phyloP scores from a whole-genome alignment of 1,284 basidiomycete genomes.

The Ceratobasidium sp. region DNA sequence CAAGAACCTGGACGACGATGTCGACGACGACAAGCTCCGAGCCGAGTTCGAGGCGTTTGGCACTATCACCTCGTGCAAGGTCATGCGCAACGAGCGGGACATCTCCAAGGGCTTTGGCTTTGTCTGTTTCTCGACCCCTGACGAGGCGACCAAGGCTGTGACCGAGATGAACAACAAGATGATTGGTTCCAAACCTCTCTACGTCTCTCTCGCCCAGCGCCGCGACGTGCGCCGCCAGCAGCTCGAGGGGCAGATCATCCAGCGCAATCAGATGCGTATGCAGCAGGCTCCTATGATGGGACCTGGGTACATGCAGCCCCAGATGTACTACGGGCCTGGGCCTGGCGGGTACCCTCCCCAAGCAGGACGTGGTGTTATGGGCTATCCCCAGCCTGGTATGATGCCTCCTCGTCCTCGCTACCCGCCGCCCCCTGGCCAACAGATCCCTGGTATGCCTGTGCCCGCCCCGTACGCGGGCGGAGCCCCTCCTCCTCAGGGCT shows the following conservation, averaged over 20 bases:
- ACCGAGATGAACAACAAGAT: constrained; percentile 99
- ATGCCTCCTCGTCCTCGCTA: constrained; percentile 88
- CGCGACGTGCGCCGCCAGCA: constrained; percentile 99
- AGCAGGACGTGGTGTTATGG: constrained; percentile 82
- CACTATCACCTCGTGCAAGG: constrained; percentile 97
- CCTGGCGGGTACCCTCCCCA: constrained; percentile 67
- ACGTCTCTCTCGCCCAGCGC: constrained; percentile 98
- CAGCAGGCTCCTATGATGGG: constrained; percentile 89
- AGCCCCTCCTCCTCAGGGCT: constrained; percentile 56
- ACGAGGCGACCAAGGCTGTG: constrained; percentile 99
- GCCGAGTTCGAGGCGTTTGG: constrained; percentile 97
- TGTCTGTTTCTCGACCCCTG: constrained; percentile 98
- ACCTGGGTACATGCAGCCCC: constrained; percentile 79
- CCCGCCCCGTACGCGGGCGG: constrained; percentile 74
- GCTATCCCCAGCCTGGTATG: constrained; percentile 70
- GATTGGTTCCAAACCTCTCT: constrained; percentile 98
- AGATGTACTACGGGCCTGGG: constrained; percentile 76
- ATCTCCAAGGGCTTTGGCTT: constrained; percentile 97
- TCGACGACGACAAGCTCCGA: constrained; percentile 95
- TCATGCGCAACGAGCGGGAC: constrained; percentile 97
- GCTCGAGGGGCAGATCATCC: constrained; percentile 97
- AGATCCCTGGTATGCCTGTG: constrained; percentile 73
- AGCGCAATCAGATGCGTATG: constrained; percentile 94
- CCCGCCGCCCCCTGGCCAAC: constrained; percentile 74
- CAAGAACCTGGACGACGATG: constrained; percentile 96